Evolutionary conservation across 192 early-diverging fungal species (phyloP).

Genomic region (Mortierella antarctica): DNA sequence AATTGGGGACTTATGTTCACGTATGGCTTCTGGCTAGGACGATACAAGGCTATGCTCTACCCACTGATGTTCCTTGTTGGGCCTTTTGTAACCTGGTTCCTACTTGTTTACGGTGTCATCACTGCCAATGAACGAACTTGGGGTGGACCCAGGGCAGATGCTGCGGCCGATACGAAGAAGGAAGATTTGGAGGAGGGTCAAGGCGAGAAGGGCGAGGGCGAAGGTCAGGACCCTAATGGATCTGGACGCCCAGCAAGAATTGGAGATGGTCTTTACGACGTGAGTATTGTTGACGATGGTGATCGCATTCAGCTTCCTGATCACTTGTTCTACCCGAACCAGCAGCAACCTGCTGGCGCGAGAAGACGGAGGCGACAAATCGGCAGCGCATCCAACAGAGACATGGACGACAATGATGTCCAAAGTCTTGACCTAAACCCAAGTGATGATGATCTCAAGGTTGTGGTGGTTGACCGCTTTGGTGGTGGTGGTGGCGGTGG

Average conservation of each 20-base stretch:
- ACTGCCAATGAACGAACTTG: constrained; percentile 21
- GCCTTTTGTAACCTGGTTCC: constrained; percentile 25
- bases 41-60: constrained; percentile 19
- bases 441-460: neutral
- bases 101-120: constrained; percentile 26
- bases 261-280: neutral
- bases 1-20: constrained; percentile 15
- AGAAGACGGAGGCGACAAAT: neutral
- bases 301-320: constrained; percentile 14
- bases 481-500: neutral
- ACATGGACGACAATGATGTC: neutral
- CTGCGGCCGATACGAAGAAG: neutral
- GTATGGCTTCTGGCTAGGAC: constrained; percentile 17
- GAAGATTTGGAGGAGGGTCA: neutral
- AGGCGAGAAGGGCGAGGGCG: neutral
- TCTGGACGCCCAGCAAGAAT: neutral
- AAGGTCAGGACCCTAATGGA: constrained; percentile 2
- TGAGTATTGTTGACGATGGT: neutral
- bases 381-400: neutral
- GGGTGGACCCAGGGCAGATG: constrained; percentile 21
- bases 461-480: too few relatives aligned
- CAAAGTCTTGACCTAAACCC: constrained; percentile 3
- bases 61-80: constrained; percentile 23
- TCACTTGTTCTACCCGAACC: constrained; percentile 21
- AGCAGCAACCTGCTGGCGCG: neutral